Percentiles rank a stretch among this genome's conserved stretches.
Evolutionary conservation across 768 basidiomycete species (phyloP).

Genomic region (Panaeolus papilionaceus): DNA sequence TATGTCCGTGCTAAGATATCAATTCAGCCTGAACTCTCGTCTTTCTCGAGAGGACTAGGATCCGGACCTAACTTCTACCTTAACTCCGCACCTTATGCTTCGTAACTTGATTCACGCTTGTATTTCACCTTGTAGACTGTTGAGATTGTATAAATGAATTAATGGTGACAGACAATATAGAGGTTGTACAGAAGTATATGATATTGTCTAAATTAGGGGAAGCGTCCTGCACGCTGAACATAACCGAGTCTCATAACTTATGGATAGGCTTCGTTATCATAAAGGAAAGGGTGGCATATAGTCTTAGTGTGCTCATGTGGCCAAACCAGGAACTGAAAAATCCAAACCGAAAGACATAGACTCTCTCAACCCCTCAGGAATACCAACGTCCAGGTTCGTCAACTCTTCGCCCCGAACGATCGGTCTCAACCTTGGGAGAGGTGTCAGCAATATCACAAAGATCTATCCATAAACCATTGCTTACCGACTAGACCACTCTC

Average conservation of each 20-base stretch:
- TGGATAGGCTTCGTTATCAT: background rate
- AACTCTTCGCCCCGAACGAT: slow-evolving; percentile 5
- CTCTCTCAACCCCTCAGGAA: slow-evolving; percentile 8
- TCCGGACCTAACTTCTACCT: too few species aligned
- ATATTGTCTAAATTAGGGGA: background rate
- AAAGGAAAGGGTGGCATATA: background rate
- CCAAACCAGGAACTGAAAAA: slow-evolving; percentile 5
- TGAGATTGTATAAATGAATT: background rate
- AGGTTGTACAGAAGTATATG: background rate
- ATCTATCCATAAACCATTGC: background rate
- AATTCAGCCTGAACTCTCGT: background rate
- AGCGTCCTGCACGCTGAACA: background rate
- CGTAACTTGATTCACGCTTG: background rate
- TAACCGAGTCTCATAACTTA: background rate
- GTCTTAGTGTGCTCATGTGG: background rate
- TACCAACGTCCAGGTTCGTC: slow-evolving; percentile 7
- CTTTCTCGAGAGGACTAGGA: background rate
- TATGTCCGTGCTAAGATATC: background rate
- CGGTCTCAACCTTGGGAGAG: background rate
- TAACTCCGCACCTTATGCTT: too few species aligned
- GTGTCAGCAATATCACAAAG: background rate
- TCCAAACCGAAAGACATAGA: slow-evolving; percentile 10
- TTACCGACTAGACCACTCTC: slow-evolving; percentile 10
- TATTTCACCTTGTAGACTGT: background rate
- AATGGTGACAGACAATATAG: background rate